phyloP scores from a whole-genome alignment of 2,329 filamentous ascomycete species.

The Aspergillus sp. region DNA sequence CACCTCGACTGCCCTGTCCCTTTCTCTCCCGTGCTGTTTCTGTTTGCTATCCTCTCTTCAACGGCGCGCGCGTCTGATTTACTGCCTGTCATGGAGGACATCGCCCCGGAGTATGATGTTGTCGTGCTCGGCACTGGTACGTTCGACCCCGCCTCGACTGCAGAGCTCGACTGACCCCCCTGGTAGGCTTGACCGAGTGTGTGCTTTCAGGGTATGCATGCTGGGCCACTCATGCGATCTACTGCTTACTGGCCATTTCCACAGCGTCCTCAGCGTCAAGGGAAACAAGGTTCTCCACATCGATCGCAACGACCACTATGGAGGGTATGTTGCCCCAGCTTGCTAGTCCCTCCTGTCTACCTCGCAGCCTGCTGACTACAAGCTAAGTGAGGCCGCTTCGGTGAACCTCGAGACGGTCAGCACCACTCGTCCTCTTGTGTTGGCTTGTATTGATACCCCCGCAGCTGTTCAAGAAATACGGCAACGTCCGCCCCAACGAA shows the following conservation, averaged over 20 bases:
- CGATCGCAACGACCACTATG: constrained; percentile 96
- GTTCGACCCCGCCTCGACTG: constrained; percentile 35
- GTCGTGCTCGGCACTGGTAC: constrained; percentile 95
- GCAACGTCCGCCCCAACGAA: constrained; percentile 66
- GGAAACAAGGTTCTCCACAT: constrained; percentile 99
- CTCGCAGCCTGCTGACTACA: constrained; percentile 19
- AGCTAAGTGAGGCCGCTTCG: constrained; percentile 74
- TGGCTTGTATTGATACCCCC: constrained; percentile 22
- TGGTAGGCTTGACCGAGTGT: constrained; percentile 87
- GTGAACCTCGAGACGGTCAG: constrained; percentile 89
- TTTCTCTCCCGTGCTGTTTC: background rate
- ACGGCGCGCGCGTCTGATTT: background rate
- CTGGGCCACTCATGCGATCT: constrained; percentile 10
- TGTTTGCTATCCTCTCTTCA: background rate
- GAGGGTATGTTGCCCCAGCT: constrained; percentile 63
- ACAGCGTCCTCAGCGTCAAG: constrained; percentile 89
- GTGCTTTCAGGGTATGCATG: constrained; percentile 81
- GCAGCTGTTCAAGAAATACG: constrained; percentile 94
- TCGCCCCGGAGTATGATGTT: constrained; percentile 96
- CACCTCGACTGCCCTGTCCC: background rate
- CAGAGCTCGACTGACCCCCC: constrained; percentile 21
- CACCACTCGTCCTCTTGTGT: constrained; percentile 5
- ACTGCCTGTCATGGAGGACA: constrained; percentile 74
- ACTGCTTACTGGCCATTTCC: constrained; percentile 13
- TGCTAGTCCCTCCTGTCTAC: constrained; percentile 7